Base-by-base conservation (phyloP, 805 yeast species). In the Kazachstania bromeliacearum region DNA sequence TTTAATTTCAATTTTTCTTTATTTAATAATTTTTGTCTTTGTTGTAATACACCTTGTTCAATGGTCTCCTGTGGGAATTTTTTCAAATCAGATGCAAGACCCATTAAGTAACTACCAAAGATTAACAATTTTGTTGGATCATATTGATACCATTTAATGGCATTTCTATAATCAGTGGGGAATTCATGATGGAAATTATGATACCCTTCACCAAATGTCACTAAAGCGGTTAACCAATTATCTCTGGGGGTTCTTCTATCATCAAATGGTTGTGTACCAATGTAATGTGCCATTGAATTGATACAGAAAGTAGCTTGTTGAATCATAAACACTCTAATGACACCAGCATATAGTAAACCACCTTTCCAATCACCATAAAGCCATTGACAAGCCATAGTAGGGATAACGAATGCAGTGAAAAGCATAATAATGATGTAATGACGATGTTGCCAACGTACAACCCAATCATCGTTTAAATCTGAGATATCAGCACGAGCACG, bases 151-250 rank as follows among this genome's bases (percentile, higher is more conserved):
- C 92, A 82, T 57, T 75, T 79, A 55, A 82, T 70, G 25, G 92
- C 92, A 56, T 82, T 82, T 72, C 94, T 75, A 71, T 82, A 83
- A 64, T 83, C 94, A 14, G 84, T 73, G 51, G 94, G 92, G 71
- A 82, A 83, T 67, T 82, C 94, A 59, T 83, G 94, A 61, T 83
- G 94, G 76, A 82, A 83, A 64, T 83, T 83, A 55, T 83, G 92
- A 68, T 82, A 81, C 44, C 94, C 94, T 64, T 83, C 94, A 61
- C 94, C 94, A 53, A 82, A 81, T 0, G 94, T 83, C 40, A 81
- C 85, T 41, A 82, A 64, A 4, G 92, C 92, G 34, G 92, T 81
- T 43, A 83, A 52, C 55, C 76, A 73, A 60, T 81, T 87, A 62
- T 83, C 89, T 63, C 92, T 72, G 48, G 92, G 92, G 23, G 89